phyloP scores from a whole-genome alignment of 2,329 filamentous ascomycete species.

The Coniella lustricola region DNA sequence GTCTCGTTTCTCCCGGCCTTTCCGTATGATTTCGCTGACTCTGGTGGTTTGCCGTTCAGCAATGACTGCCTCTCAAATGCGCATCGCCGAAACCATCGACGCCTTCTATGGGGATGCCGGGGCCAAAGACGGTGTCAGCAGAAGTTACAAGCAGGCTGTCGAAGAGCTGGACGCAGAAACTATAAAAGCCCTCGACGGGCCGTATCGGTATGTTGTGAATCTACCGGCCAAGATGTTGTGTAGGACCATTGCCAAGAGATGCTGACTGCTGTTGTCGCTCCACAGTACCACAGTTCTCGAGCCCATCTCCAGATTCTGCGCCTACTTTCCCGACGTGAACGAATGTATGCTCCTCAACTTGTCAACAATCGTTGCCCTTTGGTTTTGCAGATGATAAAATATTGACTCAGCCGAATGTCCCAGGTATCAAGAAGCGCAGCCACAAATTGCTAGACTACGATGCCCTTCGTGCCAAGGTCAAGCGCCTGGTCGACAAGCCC shows the following conservation, averaged over 20 bases:
- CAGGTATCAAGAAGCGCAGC: constrained; percentile 93
- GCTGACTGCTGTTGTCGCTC: constrained; percentile 15
- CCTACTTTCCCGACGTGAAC: constrained; percentile 98
- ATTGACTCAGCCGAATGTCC: constrained; percentile 16
- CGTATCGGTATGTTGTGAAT: constrained; percentile 59
- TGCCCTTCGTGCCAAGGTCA: constrained; percentile 88
- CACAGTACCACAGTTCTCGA: constrained; percentile 81
- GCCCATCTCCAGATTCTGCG: constrained; percentile 91
- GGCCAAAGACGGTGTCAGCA: constrained; percentile 86
- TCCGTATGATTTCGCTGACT: neutral
- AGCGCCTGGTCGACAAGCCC: constrained; percentile 94
- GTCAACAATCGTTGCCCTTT: constrained; percentile 16
- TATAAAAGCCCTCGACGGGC: constrained; percentile 95
- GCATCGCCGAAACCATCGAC: constrained; percentile 98
- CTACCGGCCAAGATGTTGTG: no score
- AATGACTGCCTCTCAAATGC: constrained; percentile 99
- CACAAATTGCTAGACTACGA: constrained; percentile 99
- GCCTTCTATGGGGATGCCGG: constrained; percentile 97
- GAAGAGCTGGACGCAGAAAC: constrained; percentile 97
- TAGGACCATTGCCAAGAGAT: no score
- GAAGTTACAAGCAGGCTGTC: constrained; percentile 97
- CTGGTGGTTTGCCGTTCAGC: constrained; percentile 43
- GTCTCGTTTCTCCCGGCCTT: neutral
- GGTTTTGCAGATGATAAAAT: constrained; percentile 24
- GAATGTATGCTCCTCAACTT: constrained; percentile 56